phyloP scores from a whole-genome alignment of 1,284 basidiomycete genomes.

The Cystobasidium slooffiae region DNA sequence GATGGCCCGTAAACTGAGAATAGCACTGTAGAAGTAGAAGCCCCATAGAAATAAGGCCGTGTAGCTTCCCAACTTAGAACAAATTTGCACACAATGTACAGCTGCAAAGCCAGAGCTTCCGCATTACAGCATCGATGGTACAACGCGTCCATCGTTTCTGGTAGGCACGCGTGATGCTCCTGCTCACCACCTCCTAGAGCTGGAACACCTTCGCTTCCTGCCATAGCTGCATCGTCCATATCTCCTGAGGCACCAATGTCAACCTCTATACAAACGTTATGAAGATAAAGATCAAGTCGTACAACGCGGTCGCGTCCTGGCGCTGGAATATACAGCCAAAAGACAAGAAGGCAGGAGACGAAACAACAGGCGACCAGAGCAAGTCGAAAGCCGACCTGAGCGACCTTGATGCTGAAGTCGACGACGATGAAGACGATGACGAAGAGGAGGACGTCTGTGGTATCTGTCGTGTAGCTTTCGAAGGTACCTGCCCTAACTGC shows the following conservation, averaged over 20 bases:
- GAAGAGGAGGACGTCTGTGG: slow-evolving; percentile 88
- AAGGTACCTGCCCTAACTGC: slow-evolving; percentile 89
- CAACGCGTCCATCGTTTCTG: no score
- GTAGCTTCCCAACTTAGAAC: no score
- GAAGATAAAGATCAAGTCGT: slow-evolving; percentile 78
- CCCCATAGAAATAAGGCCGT: not conserved
- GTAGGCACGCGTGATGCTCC: no score
- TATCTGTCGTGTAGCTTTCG: slow-evolving; percentile 87
- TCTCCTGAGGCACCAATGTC: no score
- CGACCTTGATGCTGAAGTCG: slow-evolving; percentile 42
- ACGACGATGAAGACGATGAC: slow-evolving; percentile 66
- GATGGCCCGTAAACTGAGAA: not conserved
- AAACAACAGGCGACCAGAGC: slow-evolving; percentile 53
- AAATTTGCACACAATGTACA: no score
- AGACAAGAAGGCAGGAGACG: slow-evolving; percentile 49
- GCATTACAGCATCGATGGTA: no score
- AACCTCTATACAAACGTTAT: slow-evolving; percentile 58
- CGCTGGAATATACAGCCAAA: slow-evolving; percentile 71
- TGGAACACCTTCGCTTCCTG: no score
- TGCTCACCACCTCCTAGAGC: no score
- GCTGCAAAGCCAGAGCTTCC: no score
- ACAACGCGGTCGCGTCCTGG: slow-evolving; percentile 85
- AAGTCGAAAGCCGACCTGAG: slow-evolving; percentile 12
- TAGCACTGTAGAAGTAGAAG: not conserved
- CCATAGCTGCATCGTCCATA: no score